These are phyloP conservation scores for Starmerella vaccinii DNA, from an alignment of 805 yeast genomes.

Conservation along the genomic window DNA sequence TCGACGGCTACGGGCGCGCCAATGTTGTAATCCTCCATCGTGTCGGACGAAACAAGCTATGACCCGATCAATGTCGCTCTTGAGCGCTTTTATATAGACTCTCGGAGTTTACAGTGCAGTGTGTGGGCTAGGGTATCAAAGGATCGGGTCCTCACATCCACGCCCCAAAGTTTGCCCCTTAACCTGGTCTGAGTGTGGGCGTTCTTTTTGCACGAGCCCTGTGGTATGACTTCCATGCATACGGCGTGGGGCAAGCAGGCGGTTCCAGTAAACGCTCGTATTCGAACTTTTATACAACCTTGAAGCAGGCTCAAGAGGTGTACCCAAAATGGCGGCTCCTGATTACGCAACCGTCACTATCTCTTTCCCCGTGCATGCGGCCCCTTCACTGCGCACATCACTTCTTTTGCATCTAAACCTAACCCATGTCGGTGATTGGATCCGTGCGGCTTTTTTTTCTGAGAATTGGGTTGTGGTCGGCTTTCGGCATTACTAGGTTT, in stretches of 20 bases:
- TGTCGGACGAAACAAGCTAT: too few relatives aligned
- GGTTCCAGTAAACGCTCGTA: too few relatives aligned
- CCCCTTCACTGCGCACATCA: neutral
- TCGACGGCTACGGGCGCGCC: neutral
- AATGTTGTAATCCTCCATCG: neutral
- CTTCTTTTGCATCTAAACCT: neutral
- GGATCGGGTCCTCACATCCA: too few relatives aligned
- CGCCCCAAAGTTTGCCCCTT: neutral
- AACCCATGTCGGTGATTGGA: neutral
- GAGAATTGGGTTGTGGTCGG: too few relatives aligned
- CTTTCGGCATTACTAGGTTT: too few relatives aligned
- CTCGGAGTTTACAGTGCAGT: neutral
- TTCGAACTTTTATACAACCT: too few relatives aligned
- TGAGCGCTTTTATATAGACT: neutral
- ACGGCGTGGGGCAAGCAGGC: too few relatives aligned
- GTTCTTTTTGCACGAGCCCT: neutral
- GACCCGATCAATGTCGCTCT: too few relatives aligned
- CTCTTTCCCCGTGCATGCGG: neutral
- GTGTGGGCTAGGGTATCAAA: neutral
- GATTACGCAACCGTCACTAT: too few relatives aligned
- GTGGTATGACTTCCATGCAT: too few relatives aligned
- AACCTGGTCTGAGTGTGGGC: neutral
- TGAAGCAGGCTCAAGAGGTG: too few relatives aligned
- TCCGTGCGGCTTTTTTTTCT: neutral
- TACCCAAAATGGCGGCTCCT: too few relatives aligned